A percentile compares a stretch with the other conserved stretches of the same genome.
These are phyloP conservation scores for Scleroderma bovista DNA, from an alignment of 768 basidiomycete genomes.

Conservation along the genomic window DNA sequence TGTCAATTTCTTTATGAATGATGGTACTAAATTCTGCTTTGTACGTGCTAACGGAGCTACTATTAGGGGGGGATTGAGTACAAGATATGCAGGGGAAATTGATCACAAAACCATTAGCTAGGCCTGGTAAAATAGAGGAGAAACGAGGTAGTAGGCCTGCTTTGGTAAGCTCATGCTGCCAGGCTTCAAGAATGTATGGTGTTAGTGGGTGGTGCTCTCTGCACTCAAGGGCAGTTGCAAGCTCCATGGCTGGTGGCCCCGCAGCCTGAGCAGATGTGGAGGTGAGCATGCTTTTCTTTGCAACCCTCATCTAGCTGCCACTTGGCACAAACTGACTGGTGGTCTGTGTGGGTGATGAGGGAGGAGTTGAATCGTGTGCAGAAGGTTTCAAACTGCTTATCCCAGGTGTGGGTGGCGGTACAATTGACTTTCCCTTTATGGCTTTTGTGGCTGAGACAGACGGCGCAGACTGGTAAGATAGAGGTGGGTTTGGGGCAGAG, in stretches of 20 bases:
- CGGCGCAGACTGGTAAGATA: neutral
- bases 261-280: constrained; percentile 41
- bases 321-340: constrained; percentile 27
- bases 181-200: constrained; percentile 18
- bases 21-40: neutral
- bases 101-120: constrained; percentile 2
- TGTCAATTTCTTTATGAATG: constrained; percentile 7
- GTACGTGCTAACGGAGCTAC: neutral
- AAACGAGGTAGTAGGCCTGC: neutral
- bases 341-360: constrained; percentile 7
- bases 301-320: constrained; percentile 31
- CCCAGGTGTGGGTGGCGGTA: neutral
- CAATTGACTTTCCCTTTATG: neutral
- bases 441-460: neutral
- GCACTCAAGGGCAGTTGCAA: constrained; percentile 31
- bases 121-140: neutral
- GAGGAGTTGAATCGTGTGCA: neutral
- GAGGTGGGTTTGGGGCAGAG: too few relatives aligned
- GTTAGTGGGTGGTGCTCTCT: constrained; percentile 24
- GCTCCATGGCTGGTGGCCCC: constrained; percentile 34
- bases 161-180: neutral
- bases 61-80: constrained; percentile 9
- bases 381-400: neutral
- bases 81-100: constrained; percentile 1
- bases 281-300: constrained; percentile 15